Evolutionary conservation across 441 rosid genomes (phyloP), one percentile per base, ranked within the genome.

Genomic region (Capsella rubella): DNA sequence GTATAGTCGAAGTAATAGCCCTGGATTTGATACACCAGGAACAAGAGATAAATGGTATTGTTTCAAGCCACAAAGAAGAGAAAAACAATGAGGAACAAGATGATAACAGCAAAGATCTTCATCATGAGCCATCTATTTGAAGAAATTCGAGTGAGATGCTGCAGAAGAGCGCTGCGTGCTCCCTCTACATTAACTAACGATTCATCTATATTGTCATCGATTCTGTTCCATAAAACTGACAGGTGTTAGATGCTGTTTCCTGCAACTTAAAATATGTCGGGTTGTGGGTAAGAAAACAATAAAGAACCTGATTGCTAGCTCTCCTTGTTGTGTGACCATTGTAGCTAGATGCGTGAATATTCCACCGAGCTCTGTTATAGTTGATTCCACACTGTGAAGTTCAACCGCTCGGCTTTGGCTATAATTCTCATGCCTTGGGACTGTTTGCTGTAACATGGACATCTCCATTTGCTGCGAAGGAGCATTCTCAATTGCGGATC

Each of bases 281-380:
- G 18, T 62, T 61, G 12, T 42, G 14, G 56, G 67, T 67, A 28
- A 47, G 18, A 46, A 27, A 56, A 25, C 15, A 50, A 15, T 50
- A 37, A 43, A 9, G 62, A 63, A 78, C 97, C 97, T 89, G 84
- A 92, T 92, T 58, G 97, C 97, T 73, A 92, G 87, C 82, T 95
- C 96, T 51, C 97, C 99, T 54, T 92, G 97, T 71, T 92, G 90
- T 29, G 97, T 88, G 52, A 95, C 97, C 97, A 95, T 92, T 12
- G 99, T 90, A 67, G 99, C 97, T 78, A 95, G 78, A 81, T 90
- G 94, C 0, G 97, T 90, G 81, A 95, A 95, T 80, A 95, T 92
- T 57, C 97, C 97, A 32, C 99, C 73, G 1, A 92, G 97, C 84
- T 92, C 99, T 67, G 96, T 76, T 67, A 95, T 95, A 39, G 97